These are phyloP conservation scores for Fraxinus excelsior DNA, from an alignment of 257 asterid species.

Conservation along the genomic window DNA sequence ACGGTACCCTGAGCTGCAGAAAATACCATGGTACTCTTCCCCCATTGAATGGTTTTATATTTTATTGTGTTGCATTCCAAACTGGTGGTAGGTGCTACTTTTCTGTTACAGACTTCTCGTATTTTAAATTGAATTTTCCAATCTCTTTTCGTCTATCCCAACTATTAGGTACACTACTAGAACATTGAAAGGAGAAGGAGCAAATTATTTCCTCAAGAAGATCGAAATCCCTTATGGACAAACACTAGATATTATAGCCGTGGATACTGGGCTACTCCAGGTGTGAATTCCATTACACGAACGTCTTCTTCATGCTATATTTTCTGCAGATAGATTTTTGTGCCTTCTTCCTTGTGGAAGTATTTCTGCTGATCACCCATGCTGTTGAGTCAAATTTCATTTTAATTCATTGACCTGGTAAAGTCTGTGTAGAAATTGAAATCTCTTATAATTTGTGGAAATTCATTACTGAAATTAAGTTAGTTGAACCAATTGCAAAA, in stretches of 20 bases:
- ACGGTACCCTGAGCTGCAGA: slow-evolving; percentile 35
- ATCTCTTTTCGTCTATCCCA: slow-evolving; percentile 20
- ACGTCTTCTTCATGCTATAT: neutral
- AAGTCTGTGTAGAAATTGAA: neutral
- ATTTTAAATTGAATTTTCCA: slow-evolving; percentile 14
- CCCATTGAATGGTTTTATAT: slow-evolving; percentile 4
- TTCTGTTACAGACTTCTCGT: slow-evolving; percentile 7
- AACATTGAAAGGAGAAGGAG: slow-evolving; percentile 34
- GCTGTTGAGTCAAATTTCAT: neutral
- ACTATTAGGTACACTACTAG: slow-evolving; percentile 57
- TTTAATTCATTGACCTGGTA: neutral
- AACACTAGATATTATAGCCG: slow-evolving; percentile 48
- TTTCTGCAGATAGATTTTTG: neutral
- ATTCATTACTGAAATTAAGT: neutral
- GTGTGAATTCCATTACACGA: slow-evolving; percentile 30
- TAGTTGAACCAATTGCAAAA: neutral
- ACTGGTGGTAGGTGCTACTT: neutral
- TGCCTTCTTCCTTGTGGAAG: neutral
- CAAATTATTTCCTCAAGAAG: slow-evolving; percentile 38
- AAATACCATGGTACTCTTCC: slow-evolving; percentile 55
- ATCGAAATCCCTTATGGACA: slow-evolving; percentile 38
- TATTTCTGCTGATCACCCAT: slow-evolving; percentile 2
- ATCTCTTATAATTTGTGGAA: neutral
- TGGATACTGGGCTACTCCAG: slow-evolving; percentile 58
- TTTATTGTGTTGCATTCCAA: neutral